These are phyloP conservation scores for Oryza australiensis DNA, from an alignment of 176 grass and related monocot species.

Conservation along the genomic window DNA sequence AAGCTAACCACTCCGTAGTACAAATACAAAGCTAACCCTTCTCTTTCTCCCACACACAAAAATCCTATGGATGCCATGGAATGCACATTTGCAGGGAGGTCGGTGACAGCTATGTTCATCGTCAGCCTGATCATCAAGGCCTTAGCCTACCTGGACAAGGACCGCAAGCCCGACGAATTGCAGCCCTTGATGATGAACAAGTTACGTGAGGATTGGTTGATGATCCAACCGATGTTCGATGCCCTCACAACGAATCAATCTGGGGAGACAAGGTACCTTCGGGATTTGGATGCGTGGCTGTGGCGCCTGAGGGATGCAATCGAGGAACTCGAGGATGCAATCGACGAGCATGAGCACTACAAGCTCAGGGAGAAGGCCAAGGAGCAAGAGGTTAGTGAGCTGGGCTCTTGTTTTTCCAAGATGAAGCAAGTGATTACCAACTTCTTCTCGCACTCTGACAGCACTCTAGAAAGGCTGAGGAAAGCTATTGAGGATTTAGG, in stretches of 20 bases:
- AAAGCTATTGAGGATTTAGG: too few species aligned
- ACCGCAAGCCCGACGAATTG: background rate
- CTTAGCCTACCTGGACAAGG: background rate
- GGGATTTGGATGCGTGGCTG: conserved; percentile 25
- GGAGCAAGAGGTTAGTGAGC: background rate
- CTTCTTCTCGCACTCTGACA: too few species aligned
- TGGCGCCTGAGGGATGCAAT: conserved; percentile 44
- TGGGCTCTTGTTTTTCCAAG: too few species aligned
- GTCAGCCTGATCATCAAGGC: conserved; percentile 22
- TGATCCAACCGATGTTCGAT: conserved; percentile 28
- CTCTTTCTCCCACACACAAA: too few species aligned
- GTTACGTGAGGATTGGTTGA: background rate
- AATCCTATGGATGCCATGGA: too few species aligned
- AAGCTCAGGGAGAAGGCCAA: conserved; percentile 42
- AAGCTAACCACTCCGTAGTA: too few species aligned
- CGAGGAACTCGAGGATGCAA: conserved; percentile 39
- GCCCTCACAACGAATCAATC: background rate
- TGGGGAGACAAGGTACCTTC: too few species aligned
- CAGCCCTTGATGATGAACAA: background rate
- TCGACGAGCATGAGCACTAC: conserved; percentile 47
- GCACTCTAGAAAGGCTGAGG: too few species aligned
- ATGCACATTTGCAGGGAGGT: background rate
- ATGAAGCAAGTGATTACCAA: too few species aligned
- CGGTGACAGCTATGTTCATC: conserved; percentile 34
- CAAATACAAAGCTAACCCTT: too few species aligned